These are phyloP conservation scores for Alternaria burnsii DNA, from an alignment of 2,329 filamentous ascomycete genomes.

Conservation along the genomic window DNA sequence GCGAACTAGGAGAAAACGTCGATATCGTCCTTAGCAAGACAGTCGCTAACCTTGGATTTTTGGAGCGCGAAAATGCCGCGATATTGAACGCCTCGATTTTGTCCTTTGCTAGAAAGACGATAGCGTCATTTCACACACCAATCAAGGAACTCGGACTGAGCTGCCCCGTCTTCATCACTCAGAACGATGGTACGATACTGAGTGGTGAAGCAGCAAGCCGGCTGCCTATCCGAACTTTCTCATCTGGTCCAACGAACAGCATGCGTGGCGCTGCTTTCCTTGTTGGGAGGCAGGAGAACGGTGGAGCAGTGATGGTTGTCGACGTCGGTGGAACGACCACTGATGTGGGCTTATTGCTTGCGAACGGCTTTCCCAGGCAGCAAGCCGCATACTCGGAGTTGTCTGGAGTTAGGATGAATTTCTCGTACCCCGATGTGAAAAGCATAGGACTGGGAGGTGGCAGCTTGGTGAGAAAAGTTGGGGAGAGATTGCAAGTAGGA, in stretches of 20 bases:
- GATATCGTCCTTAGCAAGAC: conserved; percentile 62
- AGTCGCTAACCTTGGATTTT: conserved; percentile 61
- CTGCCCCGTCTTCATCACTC: conserved; percentile 61
- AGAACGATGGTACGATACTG: conserved; percentile 62
- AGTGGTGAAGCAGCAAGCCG: conserved; percentile 57
- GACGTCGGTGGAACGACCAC: conserved; percentile 74
- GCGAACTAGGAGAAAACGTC: conserved; percentile 55
- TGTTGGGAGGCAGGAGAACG: conserved; percentile 39
- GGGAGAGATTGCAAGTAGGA: conserved; percentile 59
- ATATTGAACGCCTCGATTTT: conserved; percentile 61
- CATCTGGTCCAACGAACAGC: conserved; percentile 62
- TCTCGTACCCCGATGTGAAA: conserved; percentile 64
- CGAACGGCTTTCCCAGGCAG: conserved; percentile 70
- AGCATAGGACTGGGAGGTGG: conserved; percentile 68
- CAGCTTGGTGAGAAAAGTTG: conserved; percentile 59
- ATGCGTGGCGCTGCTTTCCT: conserved; percentile 61
- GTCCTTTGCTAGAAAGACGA: conserved; percentile 56
- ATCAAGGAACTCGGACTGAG: conserved; percentile 56
- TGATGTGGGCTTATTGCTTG: conserved; percentile 68
- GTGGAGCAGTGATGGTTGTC: conserved; percentile 66
- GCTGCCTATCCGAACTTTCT: conserved; percentile 62
- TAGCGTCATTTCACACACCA: conserved; percentile 56
- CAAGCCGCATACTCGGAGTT: conserved; percentile 69
- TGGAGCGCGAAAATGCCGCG: conserved; percentile 61
- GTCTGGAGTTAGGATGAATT: conserved; percentile 69